Conservation (phyloP, 306 rosid species). For the Senna siamea region DNA sequence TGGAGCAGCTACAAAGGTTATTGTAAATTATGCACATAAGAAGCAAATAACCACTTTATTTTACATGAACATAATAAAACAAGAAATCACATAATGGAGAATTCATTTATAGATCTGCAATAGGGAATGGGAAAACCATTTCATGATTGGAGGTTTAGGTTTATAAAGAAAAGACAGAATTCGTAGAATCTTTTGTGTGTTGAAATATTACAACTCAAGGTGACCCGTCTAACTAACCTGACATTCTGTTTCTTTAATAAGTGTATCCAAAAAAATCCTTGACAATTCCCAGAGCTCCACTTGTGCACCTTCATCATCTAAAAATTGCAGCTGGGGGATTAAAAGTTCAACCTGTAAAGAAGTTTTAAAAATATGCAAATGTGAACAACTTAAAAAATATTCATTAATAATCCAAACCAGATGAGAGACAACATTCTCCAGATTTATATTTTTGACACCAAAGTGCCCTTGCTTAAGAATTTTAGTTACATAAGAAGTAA, state of each 20-base stretch:
- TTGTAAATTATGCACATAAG: conserved; percentile 1
- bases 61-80: conserved; percentile 20
- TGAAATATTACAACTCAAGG: conserved; percentile 25
- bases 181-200: conserved; percentile 24
- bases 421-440: conserved; percentile 7
- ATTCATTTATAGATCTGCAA: conserved; percentile 21
- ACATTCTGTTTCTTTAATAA: conserved; percentile 62
- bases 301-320: conserved; percentile 98
- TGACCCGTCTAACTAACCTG: conserved; percentile 57
- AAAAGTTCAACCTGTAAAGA: conserved; percentile 87
- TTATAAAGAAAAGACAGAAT: conserved; percentile 9
- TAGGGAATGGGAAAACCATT: conserved; percentile 11
- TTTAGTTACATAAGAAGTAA: not conserved
- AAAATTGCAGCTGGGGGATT: conserved; percentile 92
- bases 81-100: conserved; percentile 29
- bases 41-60: conserved; percentile 21
- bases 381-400: conserved; percentile 28
- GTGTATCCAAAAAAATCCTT: conserved; percentile 76
- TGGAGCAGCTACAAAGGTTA: conserved; percentile 2
- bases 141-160: not conserved
- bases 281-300: conserved; percentile 96
- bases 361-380: not conserved
- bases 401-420: conserved; percentile 16
- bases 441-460: conserved; percentile 12
- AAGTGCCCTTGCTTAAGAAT: conserved; percentile 26